Conservation (phyloP, 148 eudicot genomes). For the Silene uniflora region DNA sequence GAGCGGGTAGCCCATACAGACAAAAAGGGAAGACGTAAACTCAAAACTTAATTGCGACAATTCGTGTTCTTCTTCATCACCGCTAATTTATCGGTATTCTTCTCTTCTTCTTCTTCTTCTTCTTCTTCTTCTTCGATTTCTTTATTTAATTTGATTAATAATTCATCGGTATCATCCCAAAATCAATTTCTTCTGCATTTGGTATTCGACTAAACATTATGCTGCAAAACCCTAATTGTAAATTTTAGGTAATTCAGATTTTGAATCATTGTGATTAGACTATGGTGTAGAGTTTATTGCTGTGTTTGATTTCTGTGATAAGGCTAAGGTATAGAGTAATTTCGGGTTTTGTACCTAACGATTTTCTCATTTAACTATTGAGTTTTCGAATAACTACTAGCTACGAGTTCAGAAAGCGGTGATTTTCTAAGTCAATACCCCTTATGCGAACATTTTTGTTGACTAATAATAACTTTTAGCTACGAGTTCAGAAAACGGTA, state of each 20-base stretch:
- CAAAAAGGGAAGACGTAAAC: not conserved
- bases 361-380: too few relatives aligned
- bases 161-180: not conserved
- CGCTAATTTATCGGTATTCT: not conserved
- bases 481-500: too few relatives aligned
- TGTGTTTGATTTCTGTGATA: not conserved
- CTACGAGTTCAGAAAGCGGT: too few relatives aligned
- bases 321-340: not conserved
- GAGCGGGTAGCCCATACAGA: too few relatives aligned
- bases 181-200: not conserved
- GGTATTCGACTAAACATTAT: not conserved
- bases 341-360: not conserved
- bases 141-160: too few relatives aligned
- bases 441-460: too few relatives aligned
- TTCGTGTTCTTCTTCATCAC: not conserved
- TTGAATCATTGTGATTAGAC: not conserved
- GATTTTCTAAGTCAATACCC: too few relatives aligned
- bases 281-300: not conserved
- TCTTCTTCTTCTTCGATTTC: not conserved
- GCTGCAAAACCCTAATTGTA: constrained; percentile 4
- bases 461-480: too few relatives aligned
- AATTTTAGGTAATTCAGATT: not conserved
- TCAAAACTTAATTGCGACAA: not conserved
- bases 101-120: not conserved
- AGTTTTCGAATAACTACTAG: too few relatives aligned